Conservation (phyloP, 2,329 filamentous ascomycete species). For the Xylaria polymorpha region DNA sequence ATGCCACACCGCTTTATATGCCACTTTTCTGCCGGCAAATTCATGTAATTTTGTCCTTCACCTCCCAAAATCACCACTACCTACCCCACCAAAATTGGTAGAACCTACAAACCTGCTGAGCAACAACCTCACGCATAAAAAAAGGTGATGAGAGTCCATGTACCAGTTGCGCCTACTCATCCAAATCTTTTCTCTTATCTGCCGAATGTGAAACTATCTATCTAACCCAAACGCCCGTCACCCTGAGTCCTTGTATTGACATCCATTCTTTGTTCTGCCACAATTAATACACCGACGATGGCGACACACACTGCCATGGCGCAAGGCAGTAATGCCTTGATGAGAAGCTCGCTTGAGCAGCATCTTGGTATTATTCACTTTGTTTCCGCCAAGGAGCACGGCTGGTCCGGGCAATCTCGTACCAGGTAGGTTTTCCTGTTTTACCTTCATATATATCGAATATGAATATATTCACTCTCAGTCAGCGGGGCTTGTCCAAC, state of each 20-base stretch:
- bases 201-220: background rate
- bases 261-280: background rate
- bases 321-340: conserved; percentile 49
- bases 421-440: conserved; percentile 53
- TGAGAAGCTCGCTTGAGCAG: conserved; percentile 49
- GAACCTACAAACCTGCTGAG: background rate
- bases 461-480: background rate
- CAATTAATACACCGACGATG: conserved; percentile 38
- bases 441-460: background rate
- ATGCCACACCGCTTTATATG: conserved; percentile 29
- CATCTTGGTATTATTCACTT: conserved; percentile 57
- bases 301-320: conserved; percentile 53
- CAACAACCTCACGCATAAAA: background rate
- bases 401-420: conserved; percentile 58
- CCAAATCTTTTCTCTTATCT: background rate
- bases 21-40: conserved; percentile 37
- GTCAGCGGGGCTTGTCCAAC: background rate
- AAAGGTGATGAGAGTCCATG: background rate
- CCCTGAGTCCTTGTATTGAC: background rate
- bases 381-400: conserved; percentile 54
- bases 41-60: conserved; percentile 21
- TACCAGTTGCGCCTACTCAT: background rate
- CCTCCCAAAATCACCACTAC: background rate
- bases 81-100: conserved; percentile 22
- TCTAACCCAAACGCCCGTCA: background rate